Evolutionary conservation across 306 rosid genomes (phyloP).

Genomic region (Corylus americana): DNA sequence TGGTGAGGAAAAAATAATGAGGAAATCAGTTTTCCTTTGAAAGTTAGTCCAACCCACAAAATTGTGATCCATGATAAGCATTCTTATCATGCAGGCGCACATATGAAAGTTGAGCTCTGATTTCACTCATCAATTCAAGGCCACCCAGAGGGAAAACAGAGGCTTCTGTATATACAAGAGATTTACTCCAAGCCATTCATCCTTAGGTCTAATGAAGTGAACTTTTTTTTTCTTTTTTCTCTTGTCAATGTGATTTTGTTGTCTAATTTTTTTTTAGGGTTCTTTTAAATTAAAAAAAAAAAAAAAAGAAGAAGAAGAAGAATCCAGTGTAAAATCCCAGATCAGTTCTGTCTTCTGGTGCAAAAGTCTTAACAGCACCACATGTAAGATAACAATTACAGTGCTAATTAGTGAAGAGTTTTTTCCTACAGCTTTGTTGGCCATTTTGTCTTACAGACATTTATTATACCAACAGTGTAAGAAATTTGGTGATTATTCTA

Average conservation of each 20-base stretch:
- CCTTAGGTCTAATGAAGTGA: slow-evolving; percentile 43
- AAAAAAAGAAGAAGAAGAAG: slow-evolving; percentile 1
- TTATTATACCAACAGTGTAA: slow-evolving; percentile 43
- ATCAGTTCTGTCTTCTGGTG: slow-evolving; percentile 60
- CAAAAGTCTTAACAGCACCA: slow-evolving; percentile 56
- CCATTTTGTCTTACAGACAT: slow-evolving; percentile 30
- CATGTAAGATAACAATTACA: slow-evolving; percentile 53
- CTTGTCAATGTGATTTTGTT: slow-evolving; percentile 41
- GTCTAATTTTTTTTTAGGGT: slow-evolving; percentile 46
- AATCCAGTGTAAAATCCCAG: slow-evolving; percentile 70
- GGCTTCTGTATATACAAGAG: slow-evolving; percentile 64
- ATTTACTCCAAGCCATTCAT: slow-evolving; percentile 48
- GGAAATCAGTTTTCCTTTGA: slow-evolving; percentile 13
- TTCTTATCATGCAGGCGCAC: slow-evolving; percentile 57
- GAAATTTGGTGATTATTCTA: slow-evolving; percentile 33
- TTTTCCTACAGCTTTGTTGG: slow-evolving; percentile 26
- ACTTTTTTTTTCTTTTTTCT: slow-evolving; percentile 32
- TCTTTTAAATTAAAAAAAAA: too few relatives aligned
- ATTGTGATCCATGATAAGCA: slow-evolving; percentile 22
- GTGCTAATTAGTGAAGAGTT: slow-evolving; percentile 51
- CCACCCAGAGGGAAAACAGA: slow-evolving; percentile 40
- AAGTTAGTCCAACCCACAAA: slow-evolving; percentile 31
- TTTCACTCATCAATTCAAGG: slow-evolving; percentile 36
- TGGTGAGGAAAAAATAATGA: slow-evolving; percentile 43
- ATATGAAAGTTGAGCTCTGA: slow-evolving; percentile 81